Evolutionary conservation across 2,329 filamentous ascomycete species (phyloP), one percentile per base, ranked within the genome.

Genomic region (Falciphora oryzae): DNA sequence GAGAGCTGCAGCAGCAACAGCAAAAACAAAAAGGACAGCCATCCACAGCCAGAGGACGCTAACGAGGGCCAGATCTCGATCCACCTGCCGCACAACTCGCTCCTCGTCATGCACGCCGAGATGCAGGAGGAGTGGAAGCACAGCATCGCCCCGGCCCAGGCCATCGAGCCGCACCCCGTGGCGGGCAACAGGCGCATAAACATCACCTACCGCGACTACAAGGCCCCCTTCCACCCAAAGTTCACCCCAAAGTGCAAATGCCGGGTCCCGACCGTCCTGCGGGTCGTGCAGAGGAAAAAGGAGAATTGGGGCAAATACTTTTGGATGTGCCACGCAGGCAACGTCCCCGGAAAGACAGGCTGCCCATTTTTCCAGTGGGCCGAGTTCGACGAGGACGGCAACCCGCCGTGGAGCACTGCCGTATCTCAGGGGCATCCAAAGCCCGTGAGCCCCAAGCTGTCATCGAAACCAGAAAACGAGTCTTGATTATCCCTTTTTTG

Each of bases 61-160:
- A 82, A 84, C 0, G 86, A 91, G 71, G 94, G 93, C 4, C 93
- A 97, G 73, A 94, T 98, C 65, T 88, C 92, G 1, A 95, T 98
- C 58, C 92, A 97, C 70, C 85, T 98, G 0, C 94, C 94, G 0
- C 95, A 98, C 75, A 98, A 98, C 75, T 96, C 92, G 0, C 83
- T 98, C 0, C 82, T 99, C 0, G 82, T 98, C 13, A 98, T 99
- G 95, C 93, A 98, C 72, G 93, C 94, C 0, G 92, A 96, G 73
- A 98, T 97, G 92, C 94, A 98, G 73, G 94, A 98, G 73, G 89
- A 91, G 73, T 98, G 93, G 93, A 98, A 97, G 75, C 95, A 99
- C 75, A 85, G 86, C 69, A 90, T 99, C 58, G 82, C 87, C 0
- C 90, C 93, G 0, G 88, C 90, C 0, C 81, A 83, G 61, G 86